Base-by-base conservation (phyloP, 2,329 filamentous ascomycete genomes). In the Stemphylium beticola region DNA sequence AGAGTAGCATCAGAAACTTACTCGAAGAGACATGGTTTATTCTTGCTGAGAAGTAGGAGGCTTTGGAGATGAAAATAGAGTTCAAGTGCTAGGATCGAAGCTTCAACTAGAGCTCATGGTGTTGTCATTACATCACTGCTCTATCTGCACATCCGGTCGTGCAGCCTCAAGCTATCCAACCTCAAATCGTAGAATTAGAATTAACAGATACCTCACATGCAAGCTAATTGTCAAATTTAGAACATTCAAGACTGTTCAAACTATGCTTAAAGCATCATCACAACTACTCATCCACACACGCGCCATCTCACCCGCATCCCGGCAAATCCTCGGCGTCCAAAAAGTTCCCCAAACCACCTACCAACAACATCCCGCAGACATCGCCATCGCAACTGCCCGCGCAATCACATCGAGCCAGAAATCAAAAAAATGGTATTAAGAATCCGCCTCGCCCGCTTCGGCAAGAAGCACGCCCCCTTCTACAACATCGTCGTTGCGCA, bases 401-500 rank as follows among this genome's bases (percentile, higher is more conserved):
- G 10, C 37, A 0, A 12, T 29, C 42, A 48, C 12, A 46, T 31
- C 32, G 38, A 46, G 15, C 2, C n/a, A n/a, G n/a, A n/a, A n/a
- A n/a, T n/a, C n/a, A n/a, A n/a, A 32, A 29, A 37, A 34, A 96
- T 99, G 95, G 93, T 98, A 59, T 84, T 99, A 71, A 90, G 90
- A 76, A 95, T 99, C 76, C 89, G 95, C 55, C 87, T 99, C 67
- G 91, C 95, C 67, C 93, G 95, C 76, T 96, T 98, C 76, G 92
- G 93, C 74, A 91, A 89, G 76, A 87, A 85, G 62, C 93, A 96
- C 74, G 76, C 85, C n/a, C 93, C 95, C 2, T 89, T 97, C 68
- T 99, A 96, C 84, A 99, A 99, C 80, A 97, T 99, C 61, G 92
- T 98, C 64, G 91, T 99, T 62, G 86, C 92, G 14, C 93, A 98